Conservation (phyloP, 345 rosid genomes). For the Abelmoschus esculentus region DNA sequence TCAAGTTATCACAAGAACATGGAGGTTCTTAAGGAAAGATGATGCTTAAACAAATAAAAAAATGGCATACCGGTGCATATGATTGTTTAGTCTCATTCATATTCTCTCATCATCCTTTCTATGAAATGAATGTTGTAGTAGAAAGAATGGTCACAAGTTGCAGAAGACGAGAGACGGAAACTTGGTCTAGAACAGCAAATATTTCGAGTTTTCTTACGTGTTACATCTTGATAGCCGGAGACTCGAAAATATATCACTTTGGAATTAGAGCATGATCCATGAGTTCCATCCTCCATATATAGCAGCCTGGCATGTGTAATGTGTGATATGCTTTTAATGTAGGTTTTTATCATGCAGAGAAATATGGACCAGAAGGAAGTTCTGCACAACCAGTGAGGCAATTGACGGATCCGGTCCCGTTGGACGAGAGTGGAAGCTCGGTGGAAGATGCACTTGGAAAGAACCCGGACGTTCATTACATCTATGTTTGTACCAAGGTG, state of each 20-base stretch:
- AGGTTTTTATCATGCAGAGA: constrained; percentile 35
- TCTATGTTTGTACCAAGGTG: constrained; percentile 65
- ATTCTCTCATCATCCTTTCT: neutral
- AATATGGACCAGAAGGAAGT: constrained; percentile 36
- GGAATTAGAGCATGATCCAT: neutral
- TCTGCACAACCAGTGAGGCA: constrained; percentile 39
- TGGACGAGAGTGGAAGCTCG: constrained; percentile 48
- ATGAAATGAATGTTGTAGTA: neutral
- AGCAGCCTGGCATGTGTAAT: neutral
- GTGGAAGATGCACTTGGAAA: constrained; percentile 56
- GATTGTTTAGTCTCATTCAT: too few relatives aligned
- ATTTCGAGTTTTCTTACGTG: neutral
- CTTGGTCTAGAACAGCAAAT: neutral
- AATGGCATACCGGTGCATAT: too few relatives aligned
- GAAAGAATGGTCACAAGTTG: neutral
- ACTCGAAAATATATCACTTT: neutral
- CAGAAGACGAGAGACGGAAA: neutral
- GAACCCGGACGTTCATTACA: constrained; percentile 68
- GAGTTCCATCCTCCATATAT: neutral
- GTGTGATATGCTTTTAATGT: neutral
- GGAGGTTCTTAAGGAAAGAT: too few relatives aligned
- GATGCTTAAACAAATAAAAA: too few relatives aligned
- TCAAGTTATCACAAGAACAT: neutral
- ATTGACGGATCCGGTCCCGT: constrained; percentile 51
- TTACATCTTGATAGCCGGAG: neutral